Evolutionary conservation across 495 filamentous ascomycete species (phyloP), one percentile per base, ranked within the genome.

Genomic region (Platismatia glauca): DNA sequence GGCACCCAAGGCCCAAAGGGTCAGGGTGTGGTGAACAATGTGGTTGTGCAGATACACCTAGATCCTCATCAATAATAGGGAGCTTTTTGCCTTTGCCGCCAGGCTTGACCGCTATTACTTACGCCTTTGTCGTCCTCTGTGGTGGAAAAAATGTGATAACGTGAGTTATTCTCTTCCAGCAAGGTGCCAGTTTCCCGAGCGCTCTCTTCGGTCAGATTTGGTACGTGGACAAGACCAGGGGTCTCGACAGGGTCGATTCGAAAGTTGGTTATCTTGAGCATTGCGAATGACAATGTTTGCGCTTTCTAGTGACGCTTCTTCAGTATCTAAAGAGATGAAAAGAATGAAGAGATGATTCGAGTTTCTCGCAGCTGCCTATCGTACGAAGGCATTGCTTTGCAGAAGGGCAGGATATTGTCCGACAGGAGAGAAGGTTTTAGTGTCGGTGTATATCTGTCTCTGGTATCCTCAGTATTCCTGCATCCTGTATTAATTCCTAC

Each of bases 1-100:
- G 18, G 61, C 52, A 16, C 64, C 60, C 31, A 64, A 31, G 13
- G 53, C 38, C 60, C 59, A 66, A 7, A 63, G 53, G 9, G 64
- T 63, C 41, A 64, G 31, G 27, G 46, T 39, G 41, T 58, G 60
- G 34, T 64, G 60, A 7, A 63, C 60, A 15, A 64, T 63, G 41
- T 64, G 52, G 39, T 52, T 57, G 48, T 64, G 60, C 7, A 63
- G 27, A 31, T 63, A 39, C 13, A 52, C 34, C 64, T 63, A 52
- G 27, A 50, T 34, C 12, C 39, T 22, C 24, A 44, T 31, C 6
- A 12, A n/a, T 31, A 12, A 33, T 2, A 12, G 12, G 24, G 16
- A 53, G 20, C 35, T 41, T n/a, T 24, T 20, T 8, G 7, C 43
- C 43, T 4, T 6, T 22, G 11, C 16, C 20, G 3, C 2, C 4